Percentiles rank a stretch among this genome's conserved stretches.
Evolutionary conservation across 108 stramenopile genomes (phyloP).

Genomic region (Bacterosira constricta): DNA sequence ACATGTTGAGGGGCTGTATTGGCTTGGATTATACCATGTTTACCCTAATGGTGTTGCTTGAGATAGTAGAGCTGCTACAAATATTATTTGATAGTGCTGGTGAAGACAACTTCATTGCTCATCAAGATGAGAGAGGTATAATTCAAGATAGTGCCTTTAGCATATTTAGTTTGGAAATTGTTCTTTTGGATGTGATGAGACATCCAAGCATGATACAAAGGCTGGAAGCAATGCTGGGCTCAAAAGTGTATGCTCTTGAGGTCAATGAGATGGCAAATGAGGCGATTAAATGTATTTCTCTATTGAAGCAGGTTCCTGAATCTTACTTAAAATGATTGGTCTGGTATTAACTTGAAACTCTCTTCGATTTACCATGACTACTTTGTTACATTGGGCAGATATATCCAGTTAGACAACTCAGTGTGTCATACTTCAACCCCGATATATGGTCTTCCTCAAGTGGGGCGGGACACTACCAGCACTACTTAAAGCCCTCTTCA

Average conservation of each 20-base stretch:
- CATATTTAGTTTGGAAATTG: slow-evolving; percentile 16
- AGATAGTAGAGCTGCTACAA: slow-evolving; percentile 19
- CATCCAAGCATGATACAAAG: neutral
- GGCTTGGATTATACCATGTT: slow-evolving; percentile 72
- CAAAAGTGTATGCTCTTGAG: neutral
- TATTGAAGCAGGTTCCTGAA: too few relatives aligned
- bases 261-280: neutral
- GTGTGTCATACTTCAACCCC: too few relatives aligned
- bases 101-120: too few relatives aligned
- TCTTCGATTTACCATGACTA: too few relatives aligned
- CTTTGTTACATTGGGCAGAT: too few relatives aligned
- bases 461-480: too few relatives aligned
- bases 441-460: too few relatives aligned
- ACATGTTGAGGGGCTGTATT: slow-evolving; percentile 82
- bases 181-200: slow-evolving; percentile 1
- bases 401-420: too few relatives aligned
- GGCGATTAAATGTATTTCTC: neutral
- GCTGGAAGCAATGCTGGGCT: slow-evolving; percentile 3
- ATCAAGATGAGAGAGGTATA: neutral
- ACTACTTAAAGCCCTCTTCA: too few relatives aligned
- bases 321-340: too few relatives aligned
- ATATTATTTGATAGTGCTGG: neutral
- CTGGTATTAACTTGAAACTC: too few relatives aligned
- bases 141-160: slow-evolving; percentile 5
- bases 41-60: slow-evolving; percentile 24